Base-by-base conservation (phyloP, 2,329 filamentous ascomycete species). In the Aureobasidium pullulans region DNA sequence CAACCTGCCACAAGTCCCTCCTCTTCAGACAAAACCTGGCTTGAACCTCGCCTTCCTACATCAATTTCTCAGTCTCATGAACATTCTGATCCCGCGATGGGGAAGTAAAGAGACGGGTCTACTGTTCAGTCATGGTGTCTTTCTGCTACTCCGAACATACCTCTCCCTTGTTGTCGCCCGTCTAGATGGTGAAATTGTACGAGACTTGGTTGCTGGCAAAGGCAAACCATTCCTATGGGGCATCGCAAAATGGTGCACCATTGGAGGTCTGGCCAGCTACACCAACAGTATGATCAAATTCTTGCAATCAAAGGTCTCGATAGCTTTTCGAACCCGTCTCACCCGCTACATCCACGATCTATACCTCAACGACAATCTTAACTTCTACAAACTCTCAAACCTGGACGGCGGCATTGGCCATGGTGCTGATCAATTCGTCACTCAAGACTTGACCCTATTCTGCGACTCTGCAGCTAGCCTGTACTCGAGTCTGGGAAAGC, bases 231-330 rank as follows among this genome's bases (percentile, higher is more conserved):
- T 99, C 71, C 77, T 94, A 8, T 89, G 87, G 84, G 94, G 94
- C 6, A 87, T 99, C 48, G 72, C 87, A 50, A 96, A 97, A 79
- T 99, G 94, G 94, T 91, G 92, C 64, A 91, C 93, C 3, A 86
- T 99, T 37, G 94, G 94, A 43, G 90, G 89, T 2, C 86, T 97
- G 64, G 93, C 92, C 8, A 96, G 93, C 0, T 99, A 99, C 70
- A 96, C 93, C 53, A 99, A 99, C 73, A 91, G 93, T 58, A 96
- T 95, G 88, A 99, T 99, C 79, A 97, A 97, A 74, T 99, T 89
- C 75, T 81, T 99, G 63, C 93, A 99, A 74, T 93, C 90, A 53
- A 99, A 99, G 77, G 91, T 99, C 57, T 96, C 93, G 6, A 99
- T 99, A 65, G 93, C 95, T 36, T 99, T 99, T 81, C 86, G 94